These are phyloP conservation scores for Vigna mungo DNA, from an alignment of 306 rosid genomes.

Conservation along the genomic window DNA sequence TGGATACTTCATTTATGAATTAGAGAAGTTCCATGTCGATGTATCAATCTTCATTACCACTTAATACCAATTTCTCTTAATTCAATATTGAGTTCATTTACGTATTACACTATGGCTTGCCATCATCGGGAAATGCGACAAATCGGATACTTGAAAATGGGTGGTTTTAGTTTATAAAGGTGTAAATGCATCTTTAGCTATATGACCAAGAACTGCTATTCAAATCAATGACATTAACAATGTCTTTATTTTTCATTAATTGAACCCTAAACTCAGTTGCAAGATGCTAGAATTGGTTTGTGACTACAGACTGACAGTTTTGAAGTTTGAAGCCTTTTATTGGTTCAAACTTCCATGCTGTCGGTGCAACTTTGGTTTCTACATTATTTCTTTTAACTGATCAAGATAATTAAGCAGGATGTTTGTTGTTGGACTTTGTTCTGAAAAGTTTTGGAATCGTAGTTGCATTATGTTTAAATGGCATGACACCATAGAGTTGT, in stretches of 20 bases:
- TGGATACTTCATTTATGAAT: slow-evolving; percentile 24
- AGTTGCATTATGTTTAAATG: slow-evolving; percentile 18
- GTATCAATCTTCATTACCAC: slow-evolving; percentile 6
- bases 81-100: too few species aligned
- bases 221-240: neutral
- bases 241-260: slow-evolving; percentile 26
- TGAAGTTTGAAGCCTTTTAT: neutral
- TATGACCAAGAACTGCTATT: neutral
- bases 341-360: slow-evolving; percentile 9
- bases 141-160: slow-evolving; percentile 19
- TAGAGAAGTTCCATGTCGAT: slow-evolving; percentile 13
- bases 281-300: neutral
- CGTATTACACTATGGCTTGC: slow-evolving; percentile 12
- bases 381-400: slow-evolving; percentile 10
- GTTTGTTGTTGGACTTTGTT: slow-evolving; percentile 22
- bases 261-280: slow-evolving; percentile 29
- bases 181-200: neutral
- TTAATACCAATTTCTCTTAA: slow-evolving; percentile 4
- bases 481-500: neutral
- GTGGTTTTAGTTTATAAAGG: neutral
- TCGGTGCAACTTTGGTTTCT: slow-evolving; percentile 6
- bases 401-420: slow-evolving; percentile 9
- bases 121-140: slow-evolving; percentile 4
- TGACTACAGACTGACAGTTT: neutral
- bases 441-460: neutral